Base-by-base conservation (phyloP, 78 protist genomes). In the Corallochytrium limacisporum region DNA sequence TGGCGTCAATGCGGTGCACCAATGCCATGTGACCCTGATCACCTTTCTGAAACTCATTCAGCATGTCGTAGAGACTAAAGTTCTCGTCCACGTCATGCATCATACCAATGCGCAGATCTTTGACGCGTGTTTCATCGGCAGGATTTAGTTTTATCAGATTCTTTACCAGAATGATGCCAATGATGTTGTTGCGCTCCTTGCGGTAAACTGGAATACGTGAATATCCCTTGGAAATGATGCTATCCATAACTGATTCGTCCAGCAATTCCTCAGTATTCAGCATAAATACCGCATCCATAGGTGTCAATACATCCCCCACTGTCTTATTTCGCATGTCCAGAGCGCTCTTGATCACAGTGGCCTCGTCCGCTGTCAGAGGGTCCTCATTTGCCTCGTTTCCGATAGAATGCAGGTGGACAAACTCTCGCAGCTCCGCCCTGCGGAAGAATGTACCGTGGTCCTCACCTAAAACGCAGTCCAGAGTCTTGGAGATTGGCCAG, bases 401-500 rank as follows among this genome's bases (percentile, higher is more conserved):
- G 13, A 33, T 32, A 10, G 43, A 3, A 49, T 78, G 74, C 53
- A 78, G 38, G n/a, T 40, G 6, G 24, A 78, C 37, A 9, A 78
- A 26, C n/a, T 33, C 68, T 29, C 71, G 70, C 31, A 78, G 33
- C 62, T 78, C 65, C 33, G 65, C 47, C 22, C 75, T 8, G 22
- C 69, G 24, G 68, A 50, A 72, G 55, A 71, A 6, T 4, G 70
- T 67, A 2, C 70, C 49, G 8, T 68, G 63, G 46, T 75, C 79
- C 0, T 47, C 38, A 16, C 84, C 89, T 3, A 83, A 71, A 18
- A 69, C 26, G 50, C 0, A 15, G 48, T 83, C 82, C 39, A 83
- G 81, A 12, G 26, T 12, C 53, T 18, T 0, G 15, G 75, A 7
- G 39, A 82, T 55, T 8, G 82, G 81, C 22, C 31, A 42, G 24